Conservation (phyloP, 139 green algal species). For the Closterium sp. region DNA sequence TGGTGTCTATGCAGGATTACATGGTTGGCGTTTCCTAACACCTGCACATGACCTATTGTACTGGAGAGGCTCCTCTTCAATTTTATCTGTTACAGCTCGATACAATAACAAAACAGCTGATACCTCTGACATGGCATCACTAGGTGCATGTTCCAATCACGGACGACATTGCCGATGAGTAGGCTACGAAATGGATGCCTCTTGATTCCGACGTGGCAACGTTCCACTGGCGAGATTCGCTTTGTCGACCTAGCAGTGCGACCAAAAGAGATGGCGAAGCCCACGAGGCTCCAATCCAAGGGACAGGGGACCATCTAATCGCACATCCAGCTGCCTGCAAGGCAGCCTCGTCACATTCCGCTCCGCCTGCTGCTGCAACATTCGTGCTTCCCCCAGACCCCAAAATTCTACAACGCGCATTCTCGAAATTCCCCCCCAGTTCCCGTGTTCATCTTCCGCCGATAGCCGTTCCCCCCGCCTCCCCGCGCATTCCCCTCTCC, state of each 20-base stretch:
- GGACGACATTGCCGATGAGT: not conserved
- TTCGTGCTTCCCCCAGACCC: not conserved
- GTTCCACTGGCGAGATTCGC: not conserved
- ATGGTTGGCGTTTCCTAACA: not conserved
- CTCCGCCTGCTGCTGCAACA: not conserved
- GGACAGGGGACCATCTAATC: not conserved
- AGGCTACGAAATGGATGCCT: not conserved
- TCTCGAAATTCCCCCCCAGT: not conserved
- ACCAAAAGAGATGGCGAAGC: not conserved
- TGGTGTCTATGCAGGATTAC: too few species aligned
- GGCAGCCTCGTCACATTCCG: not conserved
- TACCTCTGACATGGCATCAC: not conserved
- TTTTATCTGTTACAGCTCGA: not conserved
- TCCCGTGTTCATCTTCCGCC: too few species aligned
- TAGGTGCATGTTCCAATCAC: not conserved
- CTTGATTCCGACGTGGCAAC: not conserved
- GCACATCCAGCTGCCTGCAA: not conserved
- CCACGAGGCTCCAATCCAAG: not conserved
- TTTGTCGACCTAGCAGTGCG: not conserved
- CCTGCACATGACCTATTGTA: not conserved
- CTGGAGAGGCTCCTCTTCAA: too few species aligned
- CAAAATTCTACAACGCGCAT: not conserved
- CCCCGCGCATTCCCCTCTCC: not conserved
- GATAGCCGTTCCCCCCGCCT: too few species aligned
- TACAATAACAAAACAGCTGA: not conserved